phyloP scores from a whole-genome alignment of 805 yeast genomes.

The Diddensiella caesifluorescens region DNA sequence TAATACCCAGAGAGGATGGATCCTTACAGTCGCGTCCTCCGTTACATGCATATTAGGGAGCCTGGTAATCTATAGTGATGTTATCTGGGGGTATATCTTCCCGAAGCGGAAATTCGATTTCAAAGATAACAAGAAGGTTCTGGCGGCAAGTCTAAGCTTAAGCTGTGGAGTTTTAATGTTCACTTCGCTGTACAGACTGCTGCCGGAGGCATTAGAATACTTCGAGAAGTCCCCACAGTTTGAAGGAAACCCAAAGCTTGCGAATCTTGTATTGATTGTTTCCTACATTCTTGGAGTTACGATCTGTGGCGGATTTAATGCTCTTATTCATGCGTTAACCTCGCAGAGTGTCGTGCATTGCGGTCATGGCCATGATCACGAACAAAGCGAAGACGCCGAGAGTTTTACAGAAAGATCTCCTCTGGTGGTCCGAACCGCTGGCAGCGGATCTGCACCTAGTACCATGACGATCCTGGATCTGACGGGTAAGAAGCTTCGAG shows the following conservation, averaged over 20 bases:
- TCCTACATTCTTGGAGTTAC: constrained; percentile 55
- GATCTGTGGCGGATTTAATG: constrained; percentile 56
- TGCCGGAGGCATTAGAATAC: constrained; percentile 62
- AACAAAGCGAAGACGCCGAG: constrained; percentile 8
- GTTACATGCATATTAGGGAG: constrained; percentile 70
- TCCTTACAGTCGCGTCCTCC: constrained; percentile 59
- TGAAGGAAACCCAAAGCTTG: constrained; percentile 21
- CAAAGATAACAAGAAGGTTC: constrained; percentile 54
- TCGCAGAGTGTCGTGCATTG: constrained; percentile 84
- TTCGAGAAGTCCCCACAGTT: constrained; percentile 33
- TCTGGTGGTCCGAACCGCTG: constrained; percentile 2
- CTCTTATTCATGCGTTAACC: constrained; percentile 64
- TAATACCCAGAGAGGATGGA: constrained; percentile 38
- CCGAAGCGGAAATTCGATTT: constrained; percentile 48
- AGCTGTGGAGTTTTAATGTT: constrained; percentile 76
- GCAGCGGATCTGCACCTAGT: neutral
- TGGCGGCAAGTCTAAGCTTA: constrained; percentile 69
- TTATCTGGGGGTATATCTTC: constrained; percentile 44
- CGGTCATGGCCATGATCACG: constrained; percentile 49
- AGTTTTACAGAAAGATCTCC: constrained; percentile 3
- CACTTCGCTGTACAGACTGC: constrained; percentile 67
- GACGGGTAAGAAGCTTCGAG: constrained; percentile 15
- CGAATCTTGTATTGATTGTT: constrained; percentile 39
- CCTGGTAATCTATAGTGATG: constrained; percentile 56
- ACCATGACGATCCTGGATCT: constrained; percentile 16